Percentiles rank a stretch among this genome's conserved stretches.
These are phyloP conservation scores for Begonia fuchsioides DNA, from an alignment of 306 rosid species.

Conservation along the genomic window DNA sequence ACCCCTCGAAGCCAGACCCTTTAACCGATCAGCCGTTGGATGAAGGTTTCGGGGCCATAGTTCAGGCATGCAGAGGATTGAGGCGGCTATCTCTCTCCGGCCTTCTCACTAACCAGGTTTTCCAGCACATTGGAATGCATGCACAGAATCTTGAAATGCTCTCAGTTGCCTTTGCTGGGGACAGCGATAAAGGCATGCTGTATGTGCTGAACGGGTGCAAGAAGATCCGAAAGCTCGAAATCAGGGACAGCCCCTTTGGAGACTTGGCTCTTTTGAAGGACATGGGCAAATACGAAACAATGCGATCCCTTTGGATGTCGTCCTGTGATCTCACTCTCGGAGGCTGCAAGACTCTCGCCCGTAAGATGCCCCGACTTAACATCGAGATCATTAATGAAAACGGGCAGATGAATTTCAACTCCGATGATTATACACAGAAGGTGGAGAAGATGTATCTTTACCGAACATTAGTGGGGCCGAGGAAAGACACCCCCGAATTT, in stretches of 20 bases:
- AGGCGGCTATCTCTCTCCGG: constrained; percentile 77
- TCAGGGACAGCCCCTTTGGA: constrained; percentile 81
- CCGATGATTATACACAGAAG: constrained; percentile 26
- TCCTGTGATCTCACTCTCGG: constrained; percentile 71
- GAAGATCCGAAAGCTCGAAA: constrained; percentile 92
- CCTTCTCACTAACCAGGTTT: constrained; percentile 55
- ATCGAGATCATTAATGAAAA: constrained; percentile 76
- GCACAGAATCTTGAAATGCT: constrained; percentile 90
- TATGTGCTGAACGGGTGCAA: constrained; percentile 85
- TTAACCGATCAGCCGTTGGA: constrained; percentile 62
- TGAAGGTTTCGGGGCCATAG: constrained; percentile 95
- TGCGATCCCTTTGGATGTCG: constrained; percentile 99
- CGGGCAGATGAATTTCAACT: constrained; percentile 24
- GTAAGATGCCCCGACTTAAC: constrained; percentile 67
- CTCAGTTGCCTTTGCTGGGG: constrained; percentile 85
- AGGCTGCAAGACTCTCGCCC: constrained; percentile 60
- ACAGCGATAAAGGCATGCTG: constrained; percentile 77
- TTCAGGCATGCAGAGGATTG: constrained; percentile 63
- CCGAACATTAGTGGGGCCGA: constrained; percentile 60
- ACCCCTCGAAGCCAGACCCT: constrained; percentile 57
- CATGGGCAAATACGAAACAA: constrained; percentile 94
- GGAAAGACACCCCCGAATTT: constrained; percentile 75
- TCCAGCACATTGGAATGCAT: constrained; percentile 77
- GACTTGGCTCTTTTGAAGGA: constrained; percentile 61
- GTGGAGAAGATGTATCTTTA: constrained; percentile 87